Base-by-base conservation (phyloP, 257 asterid species). In the Gentiana straminea region DNA sequence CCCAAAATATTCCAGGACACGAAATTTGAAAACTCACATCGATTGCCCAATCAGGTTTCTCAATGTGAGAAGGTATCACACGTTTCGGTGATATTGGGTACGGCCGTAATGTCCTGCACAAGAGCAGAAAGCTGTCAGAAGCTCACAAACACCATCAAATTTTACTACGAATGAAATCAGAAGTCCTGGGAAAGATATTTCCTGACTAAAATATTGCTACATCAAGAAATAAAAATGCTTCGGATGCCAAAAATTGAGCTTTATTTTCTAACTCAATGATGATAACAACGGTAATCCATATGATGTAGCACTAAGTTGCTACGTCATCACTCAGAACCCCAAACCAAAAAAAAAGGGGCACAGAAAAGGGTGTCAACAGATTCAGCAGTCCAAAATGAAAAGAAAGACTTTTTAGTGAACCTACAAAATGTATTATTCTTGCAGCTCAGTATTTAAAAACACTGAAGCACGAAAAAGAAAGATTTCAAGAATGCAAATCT, bases 21-120 rank as follows among this genome's bases (percentile, higher is more conserved):
- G 56, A 33, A 55, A 64, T 49, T 60, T 35, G 57, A 57, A 66
- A 68, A 65, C 94, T 78, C 62, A 88, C 99, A 67, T 88, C 97
- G 66, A 58, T 58, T 55, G 99, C 93, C 99, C 99, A 92, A 67
- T 92, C 99, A 66, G 99, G 99, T 57, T 34, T 81, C 47, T 88
- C 97, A 67, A 92, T 72, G 70, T 83, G 80, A 67, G 68, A 82
- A 72, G 94, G 99, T 55, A 92, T 73, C 15, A 47, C 55, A 46
- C 94, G 95, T 60, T 56, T 77, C 58, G 61, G 71, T 51, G 99
- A 92, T 66, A 92, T 85, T 15, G 97, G 95, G 69, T 73, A 83
- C 32, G 97, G 95, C 75, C 79, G 80, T 60, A 92, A 67, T 32
- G 76, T 52, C 79, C 97, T 88, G 77, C 34, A 52, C 61, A 49